These are phyloP conservation scores for Colletotrichum agaves DNA, from an alignment of 2,329 filamentous ascomycete genomes.

Conservation along the genomic window DNA sequence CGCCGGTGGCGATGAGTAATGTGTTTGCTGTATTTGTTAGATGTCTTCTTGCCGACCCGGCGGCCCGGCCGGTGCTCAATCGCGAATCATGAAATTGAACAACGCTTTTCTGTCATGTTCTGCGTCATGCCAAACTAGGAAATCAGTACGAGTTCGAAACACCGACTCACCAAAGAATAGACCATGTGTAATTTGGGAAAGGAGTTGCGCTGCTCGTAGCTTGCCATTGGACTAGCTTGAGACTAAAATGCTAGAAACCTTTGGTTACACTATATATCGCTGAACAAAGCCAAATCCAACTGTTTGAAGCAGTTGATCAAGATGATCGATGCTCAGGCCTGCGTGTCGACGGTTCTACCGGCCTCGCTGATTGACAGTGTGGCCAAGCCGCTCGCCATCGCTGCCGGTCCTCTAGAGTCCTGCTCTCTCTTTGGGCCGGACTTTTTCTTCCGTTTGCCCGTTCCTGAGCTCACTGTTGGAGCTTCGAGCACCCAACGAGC, in stretches of 20 bases:
- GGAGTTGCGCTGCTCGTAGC: not conserved
- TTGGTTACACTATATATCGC: not conserved
- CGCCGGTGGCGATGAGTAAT: conserved; percentile 13
- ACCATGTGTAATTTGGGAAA: not conserved
- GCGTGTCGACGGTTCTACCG: conserved; percentile 8
- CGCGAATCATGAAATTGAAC: not conserved
- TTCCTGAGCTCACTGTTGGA: conserved; percentile 52
- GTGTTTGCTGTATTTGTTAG: conserved; percentile 1
- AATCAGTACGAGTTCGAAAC: not conserved
- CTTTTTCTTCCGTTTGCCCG: conserved; percentile 52
- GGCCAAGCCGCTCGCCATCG: not conserved
- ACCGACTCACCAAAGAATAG: not conserved
- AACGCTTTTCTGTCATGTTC: not conserved
- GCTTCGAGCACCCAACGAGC: conserved; percentile 75
- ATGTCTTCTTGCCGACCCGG: not conserved
- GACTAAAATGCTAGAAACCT: not conserved
- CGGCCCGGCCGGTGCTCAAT: conserved; percentile 3
- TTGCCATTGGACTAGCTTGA: not conserved
- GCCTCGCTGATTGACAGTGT: conserved; percentile 4
- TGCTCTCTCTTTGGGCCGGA: conserved; percentile 10
- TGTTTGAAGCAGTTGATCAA: not conserved
- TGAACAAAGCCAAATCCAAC: not conserved
- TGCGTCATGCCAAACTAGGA: too few relatives aligned
- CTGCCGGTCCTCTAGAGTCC: not conserved
- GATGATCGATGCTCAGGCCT: not conserved